These are phyloP conservation scores for Apiospora phragmitis DNA, from an alignment of 2,329 filamentous ascomycete genomes.

Conservation along the genomic window DNA sequence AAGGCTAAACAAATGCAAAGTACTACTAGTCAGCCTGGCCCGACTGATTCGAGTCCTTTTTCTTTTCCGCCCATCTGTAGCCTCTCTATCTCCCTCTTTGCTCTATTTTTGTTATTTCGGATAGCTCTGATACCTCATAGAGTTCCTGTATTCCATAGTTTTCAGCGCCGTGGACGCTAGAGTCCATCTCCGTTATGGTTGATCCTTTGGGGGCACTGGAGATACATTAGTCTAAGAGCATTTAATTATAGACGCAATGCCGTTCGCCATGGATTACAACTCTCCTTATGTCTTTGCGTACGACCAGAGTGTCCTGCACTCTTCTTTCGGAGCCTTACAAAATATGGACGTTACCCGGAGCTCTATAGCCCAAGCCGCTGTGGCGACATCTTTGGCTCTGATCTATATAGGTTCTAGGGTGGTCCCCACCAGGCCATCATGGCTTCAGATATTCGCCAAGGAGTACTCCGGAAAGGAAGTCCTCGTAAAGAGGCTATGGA, in stretches of 20 bases:
- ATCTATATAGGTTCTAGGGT: conserved; percentile 27
- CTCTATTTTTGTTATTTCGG: not conserved
- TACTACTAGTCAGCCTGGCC: not conserved
- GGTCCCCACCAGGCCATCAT: conserved; percentile 35
- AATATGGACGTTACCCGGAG: not conserved
- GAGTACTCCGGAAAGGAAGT: conserved; percentile 26
- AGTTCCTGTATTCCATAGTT: not conserved
- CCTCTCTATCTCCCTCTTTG: not conserved
- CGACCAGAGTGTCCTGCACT: not conserved
- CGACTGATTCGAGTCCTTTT: not conserved
- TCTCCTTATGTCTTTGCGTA: not conserved
- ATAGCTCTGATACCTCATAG: not conserved
- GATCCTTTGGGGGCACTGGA: not conserved
- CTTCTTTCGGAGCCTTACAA: not conserved
- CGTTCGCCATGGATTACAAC: not conserved
- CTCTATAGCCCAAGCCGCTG: conserved; percentile 31
- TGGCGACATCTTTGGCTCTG: conserved; percentile 32
- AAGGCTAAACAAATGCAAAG: not conserved
- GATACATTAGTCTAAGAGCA: not conserved
- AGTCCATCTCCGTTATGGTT: not conserved
- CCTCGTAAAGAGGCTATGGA: conserved; percentile 30
- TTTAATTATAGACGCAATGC: not conserved
- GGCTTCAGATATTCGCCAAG: conserved; percentile 44
- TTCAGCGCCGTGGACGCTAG: not conserved
- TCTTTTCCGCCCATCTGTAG: not conserved